A percentile compares a stretch with the other conserved stretches of the same genome.
Conservation (phyloP, 768 basidiomycete genomes). For the Ramaria rubella region DNA sequence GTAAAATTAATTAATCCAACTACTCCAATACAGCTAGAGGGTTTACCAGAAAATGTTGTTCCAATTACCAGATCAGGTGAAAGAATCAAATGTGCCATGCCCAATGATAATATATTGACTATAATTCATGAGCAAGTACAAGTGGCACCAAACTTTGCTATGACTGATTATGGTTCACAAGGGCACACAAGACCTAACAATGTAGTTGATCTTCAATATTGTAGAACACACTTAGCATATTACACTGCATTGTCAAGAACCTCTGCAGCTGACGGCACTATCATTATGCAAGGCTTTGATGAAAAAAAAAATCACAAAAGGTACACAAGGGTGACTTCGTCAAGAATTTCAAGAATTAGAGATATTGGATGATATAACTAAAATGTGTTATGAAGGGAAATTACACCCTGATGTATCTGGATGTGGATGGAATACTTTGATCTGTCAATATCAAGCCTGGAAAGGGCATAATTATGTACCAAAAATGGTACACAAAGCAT, state of each 20-base stretch:
- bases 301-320: conserved; percentile 20
- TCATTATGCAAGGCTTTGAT: conserved; percentile 25
- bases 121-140: conserved; percentile 23
- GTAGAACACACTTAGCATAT: conserved; percentile 22
- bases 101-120: conserved; percentile 12
- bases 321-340: conserved; percentile 22
- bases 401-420: conserved; percentile 17
- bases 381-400: conserved; percentile 16
- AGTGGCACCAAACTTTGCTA: conserved; percentile 25
- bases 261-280: conserved; percentile 24
- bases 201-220: conserved; percentile 24
- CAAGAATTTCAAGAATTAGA: conserved; percentile 33
- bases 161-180: conserved; percentile 32
- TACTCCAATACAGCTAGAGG: conserved; percentile 17
- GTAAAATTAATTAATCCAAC: conserved; percentile 25
- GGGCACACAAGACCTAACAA: conserved; percentile 27
- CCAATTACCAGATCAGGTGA: conserved; percentile 14
- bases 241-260: conserved; percentile 28
- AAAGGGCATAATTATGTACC: conserved; percentile 22
- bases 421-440: conserved; percentile 17
- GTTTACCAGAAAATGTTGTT: conserved; percentile 27
- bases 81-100: conserved; percentile 12
- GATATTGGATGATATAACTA: conserved; percentile 30
- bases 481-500: conserved; percentile 7
- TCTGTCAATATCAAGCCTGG: conserved; percentile 15